These are phyloP conservation scores for Croton laevigatus DNA, from an alignment of 441 rosid genomes.

Conservation along the genomic window DNA sequence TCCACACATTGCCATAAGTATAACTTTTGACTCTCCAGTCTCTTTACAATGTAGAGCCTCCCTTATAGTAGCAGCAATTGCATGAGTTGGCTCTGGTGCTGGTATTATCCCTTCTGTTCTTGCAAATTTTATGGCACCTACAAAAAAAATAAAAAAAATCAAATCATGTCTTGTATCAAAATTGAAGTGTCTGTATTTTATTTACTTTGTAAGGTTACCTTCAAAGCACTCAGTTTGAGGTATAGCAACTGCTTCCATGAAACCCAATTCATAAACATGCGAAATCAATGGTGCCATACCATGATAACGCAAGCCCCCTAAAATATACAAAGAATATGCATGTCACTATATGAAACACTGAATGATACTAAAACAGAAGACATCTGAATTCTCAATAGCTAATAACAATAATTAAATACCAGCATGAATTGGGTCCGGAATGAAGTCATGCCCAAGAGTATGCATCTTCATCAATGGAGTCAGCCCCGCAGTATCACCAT, in stretches of 20 bases:
- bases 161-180: neutral
- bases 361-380: slow-evolving; percentile 4
- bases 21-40: slow-evolving; percentile 79
- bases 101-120: slow-evolving; percentile 86
- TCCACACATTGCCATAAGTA: slow-evolving; percentile 91
- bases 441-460: slow-evolving; percentile 92
- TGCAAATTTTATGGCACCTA: slow-evolving; percentile 87
- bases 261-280: slow-evolving; percentile 74
- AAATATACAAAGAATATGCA: neutral
- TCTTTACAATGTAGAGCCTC: slow-evolving; percentile 82
- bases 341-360: neutral
- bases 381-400: neutral
- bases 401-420: slow-evolving; percentile 34
- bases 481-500: slow-evolving; percentile 81
- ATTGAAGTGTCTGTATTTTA: no score
- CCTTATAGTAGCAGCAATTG: slow-evolving; percentile 88
- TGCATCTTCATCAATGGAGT: slow-evolving; percentile 99
- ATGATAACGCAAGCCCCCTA: slow-evolving; percentile 72
- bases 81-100: slow-evolving; percentile 91
- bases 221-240: slow-evolving; percentile 83
- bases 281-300: slow-evolving; percentile 94
- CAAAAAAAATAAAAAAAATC: neutral
- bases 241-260: slow-evolving; percentile 82
- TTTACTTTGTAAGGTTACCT: no score
- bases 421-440: slow-evolving; percentile 94